phyloP scores from a whole-genome alignment of 495 filamentous ascomycete species.

The Aspergillus homomorphus region DNA sequence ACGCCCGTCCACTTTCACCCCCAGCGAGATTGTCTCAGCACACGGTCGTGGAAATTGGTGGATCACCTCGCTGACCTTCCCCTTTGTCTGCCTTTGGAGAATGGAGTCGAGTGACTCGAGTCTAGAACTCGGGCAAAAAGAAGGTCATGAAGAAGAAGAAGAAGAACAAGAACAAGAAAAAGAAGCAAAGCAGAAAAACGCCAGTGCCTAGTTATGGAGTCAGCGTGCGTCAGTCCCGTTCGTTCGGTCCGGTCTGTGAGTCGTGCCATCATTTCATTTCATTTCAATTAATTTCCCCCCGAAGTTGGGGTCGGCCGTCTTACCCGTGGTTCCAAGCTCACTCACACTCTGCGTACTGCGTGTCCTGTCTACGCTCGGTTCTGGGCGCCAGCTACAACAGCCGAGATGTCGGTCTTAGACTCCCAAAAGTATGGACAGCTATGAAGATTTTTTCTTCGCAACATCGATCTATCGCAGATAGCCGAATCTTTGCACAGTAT shows the following conservation, averaged over 20 bases:
- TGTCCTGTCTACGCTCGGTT: not conserved
- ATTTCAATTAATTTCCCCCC: not conserved
- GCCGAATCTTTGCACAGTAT: too few relatives aligned
- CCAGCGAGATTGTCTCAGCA: not conserved
- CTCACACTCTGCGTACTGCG: not conserved
- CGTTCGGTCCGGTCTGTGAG: not conserved
- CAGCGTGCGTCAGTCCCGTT: not conserved
- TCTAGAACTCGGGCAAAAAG: not conserved
- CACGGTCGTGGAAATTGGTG: not conserved
- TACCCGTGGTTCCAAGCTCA: not conserved
- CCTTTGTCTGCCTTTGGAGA: not conserved
- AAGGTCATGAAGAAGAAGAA: not conserved
- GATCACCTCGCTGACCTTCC: not conserved
- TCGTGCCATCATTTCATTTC: not conserved
- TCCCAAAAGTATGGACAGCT: not conserved
- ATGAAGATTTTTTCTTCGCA: not conserved
- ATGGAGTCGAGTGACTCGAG: not conserved
- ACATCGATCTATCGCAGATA: too few relatives aligned
- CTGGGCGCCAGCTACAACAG: not conserved
- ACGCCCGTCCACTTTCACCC: not conserved
- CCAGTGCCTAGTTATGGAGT: conserved; percentile 3
- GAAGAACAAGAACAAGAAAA: not conserved
- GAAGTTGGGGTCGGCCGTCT: not conserved
- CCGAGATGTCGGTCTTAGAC: not conserved
- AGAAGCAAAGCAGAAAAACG: conserved; percentile 12